phyloP scores from a whole-genome alignment of 805 yeast species.

The Trichomonascus vanleenenianus region DNA sequence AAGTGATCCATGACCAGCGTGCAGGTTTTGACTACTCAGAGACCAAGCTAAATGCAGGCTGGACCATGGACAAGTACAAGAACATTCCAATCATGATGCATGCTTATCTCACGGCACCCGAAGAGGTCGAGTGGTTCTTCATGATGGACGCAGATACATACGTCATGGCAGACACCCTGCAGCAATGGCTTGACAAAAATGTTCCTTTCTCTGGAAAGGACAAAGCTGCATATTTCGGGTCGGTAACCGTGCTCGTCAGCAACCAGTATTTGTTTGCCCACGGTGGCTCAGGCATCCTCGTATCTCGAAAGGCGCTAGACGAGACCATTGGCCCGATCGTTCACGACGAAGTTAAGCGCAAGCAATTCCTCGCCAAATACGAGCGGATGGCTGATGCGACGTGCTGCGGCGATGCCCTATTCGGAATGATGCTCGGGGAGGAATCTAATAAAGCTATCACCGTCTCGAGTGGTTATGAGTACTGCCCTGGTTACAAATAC shows the following conservation, averaged over 20 bases:
- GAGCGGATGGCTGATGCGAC: conserved; percentile 15
- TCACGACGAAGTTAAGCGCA: too few species aligned
- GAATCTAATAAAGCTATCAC: conserved; percentile 7
- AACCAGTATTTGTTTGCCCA: conserved; percentile 28
- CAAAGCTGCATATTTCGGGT: conserved; percentile 27
- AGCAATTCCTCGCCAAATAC: conserved; percentile 13
- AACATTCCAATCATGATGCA: conserved; percentile 28
- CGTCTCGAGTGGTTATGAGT: conserved; percentile 8
- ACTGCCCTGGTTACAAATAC: not conserved
- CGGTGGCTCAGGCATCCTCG: conserved; percentile 31
- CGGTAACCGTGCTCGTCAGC: conserved; percentile 20
- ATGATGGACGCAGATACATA: conserved; percentile 30
- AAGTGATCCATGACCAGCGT: conserved; percentile 4
- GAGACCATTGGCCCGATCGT: too few species aligned
- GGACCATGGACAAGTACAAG: conserved; percentile 30
- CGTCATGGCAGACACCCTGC: conserved; percentile 23
- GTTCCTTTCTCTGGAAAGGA: conserved; percentile 9
- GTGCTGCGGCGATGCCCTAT: conserved; percentile 32
- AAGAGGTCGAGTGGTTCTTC: conserved; percentile 28
- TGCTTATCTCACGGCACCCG: conserved; percentile 24
- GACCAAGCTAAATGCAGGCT: conserved; percentile 15
- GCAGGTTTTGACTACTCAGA: not conserved
- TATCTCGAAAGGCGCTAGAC: too few species aligned
- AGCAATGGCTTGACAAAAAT: conserved; percentile 6
- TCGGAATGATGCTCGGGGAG: conserved; percentile 22